A percentile compares a stretch with the other conserved stretches of the same genome.
phyloP scores from a whole-genome alignment of 495 filamentous ascomycete genomes.

The Rhizodiscina lignyota region DNA sequence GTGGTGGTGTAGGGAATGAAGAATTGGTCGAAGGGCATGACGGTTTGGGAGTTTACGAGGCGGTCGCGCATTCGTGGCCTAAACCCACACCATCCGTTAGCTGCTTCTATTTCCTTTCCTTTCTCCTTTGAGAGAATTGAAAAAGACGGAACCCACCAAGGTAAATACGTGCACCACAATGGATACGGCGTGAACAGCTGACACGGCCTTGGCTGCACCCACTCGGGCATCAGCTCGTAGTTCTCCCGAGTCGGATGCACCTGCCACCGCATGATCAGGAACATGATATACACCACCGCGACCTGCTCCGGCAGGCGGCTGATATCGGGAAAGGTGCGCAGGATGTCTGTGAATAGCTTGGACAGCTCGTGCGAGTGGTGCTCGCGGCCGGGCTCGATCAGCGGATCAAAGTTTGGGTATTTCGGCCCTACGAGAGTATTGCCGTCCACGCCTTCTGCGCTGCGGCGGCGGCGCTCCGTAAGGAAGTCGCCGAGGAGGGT shows the following conservation, averaged over 20 bases:
- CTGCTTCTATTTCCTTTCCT: too few relatives aligned
- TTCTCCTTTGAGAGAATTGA: too few relatives aligned
- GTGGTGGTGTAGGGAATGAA: constrained; percentile 65
- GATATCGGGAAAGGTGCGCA: constrained; percentile 57
- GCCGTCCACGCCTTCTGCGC: constrained; percentile 39
- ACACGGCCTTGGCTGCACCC: constrained; percentile 40
- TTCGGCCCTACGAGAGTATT: constrained; percentile 50
- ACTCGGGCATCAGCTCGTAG: constrained; percentile 53
- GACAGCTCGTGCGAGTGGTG: constrained; percentile 54
- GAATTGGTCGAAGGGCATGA: constrained; percentile 53
- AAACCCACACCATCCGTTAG: too few relatives aligned
- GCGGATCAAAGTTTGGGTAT: constrained; percentile 59
- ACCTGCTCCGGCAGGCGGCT: constrained; percentile 55
- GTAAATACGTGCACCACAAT: constrained; percentile 62
- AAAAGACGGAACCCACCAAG: constrained; percentile 32
- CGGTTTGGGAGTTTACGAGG: constrained; percentile 30
- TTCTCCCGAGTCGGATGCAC: constrained; percentile 58
- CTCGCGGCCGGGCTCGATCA: constrained; percentile 48
- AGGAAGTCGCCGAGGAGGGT: constrained; percentile 62
- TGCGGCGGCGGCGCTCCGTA: constrained; percentile 43
- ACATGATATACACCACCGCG: constrained; percentile 67
- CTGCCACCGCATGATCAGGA: constrained; percentile 70
- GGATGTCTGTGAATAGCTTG: constrained; percentile 67
- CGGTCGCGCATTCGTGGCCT: constrained; percentile 50
- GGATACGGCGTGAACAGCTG: constrained; percentile 52